Conservation (phyloP, 2,329 filamentous ascomycete genomes). For the Sporothrix mexicana region DNA sequence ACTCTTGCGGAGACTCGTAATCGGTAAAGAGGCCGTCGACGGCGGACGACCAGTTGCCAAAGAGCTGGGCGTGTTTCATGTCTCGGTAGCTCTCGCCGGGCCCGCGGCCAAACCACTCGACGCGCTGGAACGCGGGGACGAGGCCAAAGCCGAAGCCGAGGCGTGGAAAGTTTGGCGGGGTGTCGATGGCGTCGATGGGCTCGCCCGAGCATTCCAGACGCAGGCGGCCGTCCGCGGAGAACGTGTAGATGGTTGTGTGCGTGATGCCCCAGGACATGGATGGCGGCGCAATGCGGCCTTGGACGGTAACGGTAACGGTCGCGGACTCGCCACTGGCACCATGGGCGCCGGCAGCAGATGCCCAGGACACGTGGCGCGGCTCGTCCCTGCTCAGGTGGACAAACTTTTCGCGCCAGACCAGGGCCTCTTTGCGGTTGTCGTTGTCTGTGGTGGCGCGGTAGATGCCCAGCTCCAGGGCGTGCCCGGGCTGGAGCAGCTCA, state of each 20-base stretch:
- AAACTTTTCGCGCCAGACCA: conserved; percentile 46
- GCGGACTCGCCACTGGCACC: no score
- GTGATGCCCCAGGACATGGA: not conserved
- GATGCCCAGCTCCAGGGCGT: conserved; percentile 55
- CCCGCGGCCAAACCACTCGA: not conserved
- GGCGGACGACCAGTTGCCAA: not conserved
- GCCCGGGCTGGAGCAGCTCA: not conserved
- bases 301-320: not conserved
- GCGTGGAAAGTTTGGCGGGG: not conserved
- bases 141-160: not conserved
- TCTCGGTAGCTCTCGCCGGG: not conserved
- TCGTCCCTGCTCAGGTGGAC: not conserved
- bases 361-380: not conserved
- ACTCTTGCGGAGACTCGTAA: not conserved
- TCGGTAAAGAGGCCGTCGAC: not conserved
- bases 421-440: conserved; percentile 61
- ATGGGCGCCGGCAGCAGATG: not conserved
- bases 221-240: not conserved
- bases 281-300: not conserved
- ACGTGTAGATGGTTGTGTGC: not conserved
- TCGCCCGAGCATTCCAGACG: not conserved
- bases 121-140: not conserved
- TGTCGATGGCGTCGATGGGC: not conserved
- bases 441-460: conserved; percentile 56
- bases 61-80: not conserved